Evolutionary conservation across 371 early-diverging fungal species (phyloP), one percentile per base, ranked within the genome.

Genomic region (Gilbertella persicaria): DNA sequence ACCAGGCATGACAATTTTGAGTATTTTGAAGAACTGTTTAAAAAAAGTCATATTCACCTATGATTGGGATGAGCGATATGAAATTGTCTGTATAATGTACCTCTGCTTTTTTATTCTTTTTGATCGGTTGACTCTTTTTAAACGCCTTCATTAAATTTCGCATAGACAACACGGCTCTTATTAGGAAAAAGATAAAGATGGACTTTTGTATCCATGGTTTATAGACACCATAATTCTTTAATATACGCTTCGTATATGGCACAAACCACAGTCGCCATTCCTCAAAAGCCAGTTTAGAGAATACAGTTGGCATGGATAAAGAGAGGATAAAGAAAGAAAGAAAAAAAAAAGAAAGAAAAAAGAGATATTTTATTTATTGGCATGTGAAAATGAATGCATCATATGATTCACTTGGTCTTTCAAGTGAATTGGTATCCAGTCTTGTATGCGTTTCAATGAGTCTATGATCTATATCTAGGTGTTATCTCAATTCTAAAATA

Each of bases 1-100:
- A 29, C 92, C 89, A 53, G 95, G 93, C 64, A 91, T 86, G 24
- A 88, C 82, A 51, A 94, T 84, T 46, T 77, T 78, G 35, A 92
- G 73, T 48, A 94, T 50, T 6, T 84, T 77, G 50, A 75, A 75
- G 16, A 92, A 62, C 14, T 93, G 78, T 39, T 76, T 77, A 45
- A 89, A 80, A 62, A 93, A 93, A 3, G 87, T 79, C 19, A 86
- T 76, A 64, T 91, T 89, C n/a, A 93, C 90, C 80, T 76, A 39
- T 20, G 2, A 19, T 35, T 7, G 4, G 16, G 16, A n/a, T n/a
- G n/a, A n/a, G n/a, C n/a, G n/a, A n/a, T n/a, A 14, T 44, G 30
- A 12, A 19, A 8, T 23, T 36, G 12, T 35, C 1, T 36, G 12
- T 6, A 13, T 12, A 9, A 40, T 44, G 38, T 62, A 75, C 75